A percentile compares a stretch with the other conserved stretches of the same genome.
Evolutionary conservation across 768 basidiomycete genomes (phyloP).

Genomic region (Leccinum uliginosum): DNA sequence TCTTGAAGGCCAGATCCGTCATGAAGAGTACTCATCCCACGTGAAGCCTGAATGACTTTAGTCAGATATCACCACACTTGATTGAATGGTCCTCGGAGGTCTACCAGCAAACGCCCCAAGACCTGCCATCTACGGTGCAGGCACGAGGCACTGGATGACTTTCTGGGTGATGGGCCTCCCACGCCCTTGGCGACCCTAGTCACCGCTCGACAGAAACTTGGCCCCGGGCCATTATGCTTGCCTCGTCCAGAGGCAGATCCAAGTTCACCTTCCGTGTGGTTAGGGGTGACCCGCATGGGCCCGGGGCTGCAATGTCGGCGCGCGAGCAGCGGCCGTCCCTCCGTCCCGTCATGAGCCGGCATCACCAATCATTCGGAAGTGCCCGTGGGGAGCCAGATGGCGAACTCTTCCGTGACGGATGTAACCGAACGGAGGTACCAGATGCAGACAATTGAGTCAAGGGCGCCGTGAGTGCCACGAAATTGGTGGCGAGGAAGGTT

Average conservation of each 20-base stretch:
- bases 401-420: constrained; percentile 16
- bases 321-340: neutral
- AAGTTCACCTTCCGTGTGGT: neutral
- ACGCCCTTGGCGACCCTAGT: constrained; percentile 27
- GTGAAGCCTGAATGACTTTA: constrained; percentile 1
- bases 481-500: neutral
- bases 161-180: constrained; percentile 19
- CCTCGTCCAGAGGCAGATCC: constrained; percentile 1
- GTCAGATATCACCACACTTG: constrained; percentile 8
- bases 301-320: constrained; percentile 2
- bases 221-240: neutral
- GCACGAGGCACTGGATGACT: constrained; percentile 27
- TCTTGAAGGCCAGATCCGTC: neutral
- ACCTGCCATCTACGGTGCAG: constrained; percentile 16
- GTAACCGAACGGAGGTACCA: constrained; percentile 25
- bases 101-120: constrained; percentile 1
- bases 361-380: constrained; percentile 16
- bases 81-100: constrained; percentile 30
- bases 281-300: neutral
- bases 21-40: constrained; percentile 5
- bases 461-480: constrained; percentile 4
- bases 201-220: neutral
- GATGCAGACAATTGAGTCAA: constrained; percentile 16
- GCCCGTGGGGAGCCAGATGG: constrained; percentile 18
- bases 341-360: constrained; percentile 7